Percentiles rank a stretch among this genome's conserved stretches.
Conservation (phyloP, 2,329 filamentous ascomycete species). For the Colletotrichum nymphaeae region DNA sequence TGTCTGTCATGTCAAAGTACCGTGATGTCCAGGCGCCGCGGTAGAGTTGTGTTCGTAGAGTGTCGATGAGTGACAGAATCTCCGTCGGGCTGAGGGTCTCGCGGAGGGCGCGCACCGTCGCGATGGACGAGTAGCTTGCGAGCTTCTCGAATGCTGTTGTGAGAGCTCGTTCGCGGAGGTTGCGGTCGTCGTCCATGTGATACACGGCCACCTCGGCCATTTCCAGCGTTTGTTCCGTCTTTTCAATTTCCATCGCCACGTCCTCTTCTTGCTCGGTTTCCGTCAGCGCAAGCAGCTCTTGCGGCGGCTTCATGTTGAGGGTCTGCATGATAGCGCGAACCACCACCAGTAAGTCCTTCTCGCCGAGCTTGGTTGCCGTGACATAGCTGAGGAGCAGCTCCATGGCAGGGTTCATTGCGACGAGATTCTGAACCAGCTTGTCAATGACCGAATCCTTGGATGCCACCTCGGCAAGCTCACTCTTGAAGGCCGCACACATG, state of each 20-base stretch:
- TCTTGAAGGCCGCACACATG: slow-evolving; percentile 66
- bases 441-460: slow-evolving; percentile 53
- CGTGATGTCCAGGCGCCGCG: slow-evolving; percentile 81
- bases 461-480: slow-evolving; percentile 55
- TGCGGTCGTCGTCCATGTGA: slow-evolving; percentile 73
- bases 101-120: slow-evolving; percentile 73
- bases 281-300: slow-evolving; percentile 34
- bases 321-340: slow-evolving; percentile 76
- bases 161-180: slow-evolving; percentile 71
- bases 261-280: slow-evolving; percentile 43
- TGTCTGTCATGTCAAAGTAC: slow-evolving; percentile 70
- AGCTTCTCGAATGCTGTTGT: slow-evolving; percentile 78
- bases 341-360: slow-evolving; percentile 74
- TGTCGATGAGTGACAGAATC: slow-evolving; percentile 76
- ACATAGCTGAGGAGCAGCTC: slow-evolving; percentile 75
- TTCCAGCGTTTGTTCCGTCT: slow-evolving; percentile 73
- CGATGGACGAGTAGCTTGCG: slow-evolving; percentile 69
- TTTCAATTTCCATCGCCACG: slow-evolving; percentile 67
- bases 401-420: slow-evolving; percentile 75
- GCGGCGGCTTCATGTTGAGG: slow-evolving; percentile 59
- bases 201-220: slow-evolving; percentile 76
- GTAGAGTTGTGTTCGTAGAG: slow-evolving; percentile 78
- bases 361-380: slow-evolving; percentile 72
- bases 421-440: slow-evolving; percentile 71
- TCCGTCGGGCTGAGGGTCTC: slow-evolving; percentile 74